Conservation (phyloP, 2,329 filamentous ascomycete species). For the Penicillium sp. region DNA sequence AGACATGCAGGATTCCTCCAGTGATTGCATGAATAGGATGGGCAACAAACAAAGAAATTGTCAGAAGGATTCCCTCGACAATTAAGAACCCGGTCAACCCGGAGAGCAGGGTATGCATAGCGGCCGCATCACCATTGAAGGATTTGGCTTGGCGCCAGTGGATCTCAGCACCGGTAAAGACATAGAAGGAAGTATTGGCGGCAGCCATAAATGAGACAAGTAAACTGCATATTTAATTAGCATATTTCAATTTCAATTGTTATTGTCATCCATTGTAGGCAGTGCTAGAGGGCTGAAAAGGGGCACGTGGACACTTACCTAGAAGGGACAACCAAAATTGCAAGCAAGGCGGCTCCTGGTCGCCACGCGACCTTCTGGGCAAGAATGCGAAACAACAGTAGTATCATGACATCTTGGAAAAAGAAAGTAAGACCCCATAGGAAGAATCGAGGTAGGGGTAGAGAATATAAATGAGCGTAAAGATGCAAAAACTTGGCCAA, state of each 20-base stretch:
- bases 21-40: constrained; percentile 24
- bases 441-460: constrained; percentile 23
- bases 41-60: constrained; percentile 25
- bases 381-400: constrained; percentile 24
- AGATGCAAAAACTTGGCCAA: constrained; percentile 29
- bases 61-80: constrained; percentile 28
- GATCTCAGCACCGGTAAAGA: constrained; percentile 37
- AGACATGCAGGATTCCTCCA: constrained; percentile 28
- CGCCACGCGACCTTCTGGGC: constrained; percentile 25
- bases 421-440: constrained; percentile 32
- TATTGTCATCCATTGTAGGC: too few relatives aligned
- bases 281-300: not conserved
- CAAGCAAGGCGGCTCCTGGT: constrained; percentile 16
- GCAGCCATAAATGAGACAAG: constrained; percentile 34
- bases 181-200: constrained; percentile 35
- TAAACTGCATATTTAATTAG: constrained; percentile 17
- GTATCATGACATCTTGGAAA: constrained; percentile 30
- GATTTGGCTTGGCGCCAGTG: constrained; percentile 36
- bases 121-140: constrained; percentile 34
- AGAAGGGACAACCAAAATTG: constrained; percentile 28
- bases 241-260: not conserved
- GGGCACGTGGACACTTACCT: constrained; percentile 22
- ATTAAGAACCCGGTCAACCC: constrained; percentile 35
- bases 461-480: constrained; percentile 27
- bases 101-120: constrained; percentile 32